phyloP scores from a whole-genome alignment of 2,329 filamentous ascomycete genomes.

The Trichoderma sp. region DNA sequence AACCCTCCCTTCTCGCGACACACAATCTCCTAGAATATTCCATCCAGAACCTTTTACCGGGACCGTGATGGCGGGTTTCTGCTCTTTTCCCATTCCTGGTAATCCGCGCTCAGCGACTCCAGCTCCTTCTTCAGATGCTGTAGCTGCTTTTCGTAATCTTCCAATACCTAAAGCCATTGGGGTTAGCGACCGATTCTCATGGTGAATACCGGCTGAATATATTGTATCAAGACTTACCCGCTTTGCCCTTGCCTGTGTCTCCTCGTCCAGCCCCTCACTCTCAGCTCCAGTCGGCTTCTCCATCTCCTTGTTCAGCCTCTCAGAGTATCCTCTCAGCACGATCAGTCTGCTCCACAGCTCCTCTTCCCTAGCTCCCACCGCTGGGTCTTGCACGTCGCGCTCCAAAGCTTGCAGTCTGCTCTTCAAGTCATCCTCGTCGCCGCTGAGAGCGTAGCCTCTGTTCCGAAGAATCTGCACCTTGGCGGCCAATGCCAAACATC shows the following conservation, averaged over 20 bases:
- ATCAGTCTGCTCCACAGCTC: constrained; percentile 84
- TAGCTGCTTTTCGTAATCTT: constrained; percentile 79
- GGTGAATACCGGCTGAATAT: not conserved
- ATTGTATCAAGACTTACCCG: constrained; percentile 53
- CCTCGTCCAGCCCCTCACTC: constrained; percentile 60
- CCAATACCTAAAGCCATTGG: constrained; percentile 57
- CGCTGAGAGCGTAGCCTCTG: constrained; percentile 74
- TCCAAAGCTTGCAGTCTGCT: constrained; percentile 68
- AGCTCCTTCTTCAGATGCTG: constrained; percentile 71
- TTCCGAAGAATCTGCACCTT: constrained; percentile 79
- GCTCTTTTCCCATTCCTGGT: constrained; percentile 53
- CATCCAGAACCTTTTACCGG: constrained; percentile 22
- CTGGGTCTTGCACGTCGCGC: constrained; percentile 68
- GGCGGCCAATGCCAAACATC: constrained; percentile 70
- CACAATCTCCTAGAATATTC: not conserved
- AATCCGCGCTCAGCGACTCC: constrained; percentile 59
- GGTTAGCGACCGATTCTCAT: constrained; percentile 20
- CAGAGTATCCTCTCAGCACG: constrained; percentile 67
- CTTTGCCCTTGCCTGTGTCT: constrained; percentile 68
- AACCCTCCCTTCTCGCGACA: not conserved
- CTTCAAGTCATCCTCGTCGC: constrained; percentile 74
- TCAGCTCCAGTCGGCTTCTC: constrained; percentile 61
- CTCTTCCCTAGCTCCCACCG: constrained; percentile 71
- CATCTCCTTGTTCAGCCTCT: constrained; percentile 69
- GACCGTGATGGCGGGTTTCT: constrained; percentile 40